Percentiles rank a stretch among this genome's conserved stretches.
Conservation (phyloP, 371 early-diverging fungal species). For the Circinella umbellata region DNA sequence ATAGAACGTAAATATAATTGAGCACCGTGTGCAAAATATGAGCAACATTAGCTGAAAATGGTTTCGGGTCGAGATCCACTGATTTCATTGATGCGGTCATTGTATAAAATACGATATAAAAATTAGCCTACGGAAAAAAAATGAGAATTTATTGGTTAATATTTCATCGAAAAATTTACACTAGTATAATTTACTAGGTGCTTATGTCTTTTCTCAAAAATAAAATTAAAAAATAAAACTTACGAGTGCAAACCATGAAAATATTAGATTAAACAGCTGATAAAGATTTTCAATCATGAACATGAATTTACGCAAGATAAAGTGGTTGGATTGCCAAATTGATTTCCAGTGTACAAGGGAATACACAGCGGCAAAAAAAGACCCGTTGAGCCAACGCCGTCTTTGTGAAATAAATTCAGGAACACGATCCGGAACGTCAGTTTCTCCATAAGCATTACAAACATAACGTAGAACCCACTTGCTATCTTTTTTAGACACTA, state of each 20-base stretch:
- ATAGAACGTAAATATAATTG: constrained; percentile 63
- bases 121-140: constrained; percentile 59
- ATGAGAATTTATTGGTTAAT: constrained; percentile 15
- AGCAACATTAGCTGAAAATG: constrained; percentile 54
- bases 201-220: constrained; percentile 34
- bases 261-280: constrained; percentile 70
- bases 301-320: constrained; percentile 62
- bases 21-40: constrained; percentile 50
- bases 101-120: constrained; percentile 78
- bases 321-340: constrained; percentile 76
- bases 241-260: constrained; percentile 80
- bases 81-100: constrained; percentile 48
- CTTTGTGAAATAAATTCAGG: constrained; percentile 88
- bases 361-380: constrained; percentile 93
- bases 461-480: constrained; percentile 74
- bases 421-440: constrained; percentile 86
- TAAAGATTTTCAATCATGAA: constrained; percentile 76
- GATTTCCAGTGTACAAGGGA: constrained; percentile 78
- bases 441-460: constrained; percentile 77
- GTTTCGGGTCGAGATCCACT: constrained; percentile 29
- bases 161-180: constrained; percentile 47
- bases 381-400: constrained; percentile 92
- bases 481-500: constrained; percentile 77
- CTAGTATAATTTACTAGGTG: too few species aligned
- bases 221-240: constrained; percentile 40